Conservation (phyloP, 2,329 filamentous ascomycete genomes). For the Trichophyton schoenleinii region DNA sequence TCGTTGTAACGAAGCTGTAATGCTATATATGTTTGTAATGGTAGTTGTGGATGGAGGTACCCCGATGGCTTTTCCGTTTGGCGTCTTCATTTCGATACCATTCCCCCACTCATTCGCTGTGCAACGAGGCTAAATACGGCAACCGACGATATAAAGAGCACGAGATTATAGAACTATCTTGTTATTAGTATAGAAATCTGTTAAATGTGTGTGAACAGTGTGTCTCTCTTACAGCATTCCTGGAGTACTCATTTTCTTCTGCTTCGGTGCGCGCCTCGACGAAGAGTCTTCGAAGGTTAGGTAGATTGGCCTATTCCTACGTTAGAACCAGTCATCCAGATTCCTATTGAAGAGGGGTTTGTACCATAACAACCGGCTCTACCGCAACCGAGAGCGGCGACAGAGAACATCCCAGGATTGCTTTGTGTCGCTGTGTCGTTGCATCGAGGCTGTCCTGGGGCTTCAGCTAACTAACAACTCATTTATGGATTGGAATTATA, state of each 20-base stretch:
- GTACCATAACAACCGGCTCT: neutral
- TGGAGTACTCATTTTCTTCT: conserved; percentile 87
- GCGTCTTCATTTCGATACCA: conserved; percentile 14
- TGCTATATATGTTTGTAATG: neutral
- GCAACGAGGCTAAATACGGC: conserved; percentile 88
- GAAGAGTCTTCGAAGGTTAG: conserved; percentile 90
- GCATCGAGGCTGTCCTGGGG: neutral
- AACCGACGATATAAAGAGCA: conserved; percentile 91
- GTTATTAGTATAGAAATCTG: neutral
- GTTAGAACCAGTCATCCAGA: neutral
- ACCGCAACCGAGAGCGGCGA: neutral
- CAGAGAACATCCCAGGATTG: neutral
- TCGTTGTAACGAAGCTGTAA: neutral
- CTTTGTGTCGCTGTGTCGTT: neutral
- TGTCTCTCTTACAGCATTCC: conserved; percentile 61
- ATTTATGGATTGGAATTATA: too few species aligned
- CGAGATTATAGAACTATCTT: conserved; percentile 84
- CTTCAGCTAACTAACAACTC: too few species aligned
- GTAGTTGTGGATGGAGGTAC: conserved; percentile 5
- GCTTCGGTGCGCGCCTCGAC: conserved; percentile 86
- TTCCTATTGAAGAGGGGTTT: neutral
- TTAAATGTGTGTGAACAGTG: neutral
- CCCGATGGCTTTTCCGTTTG: neutral
- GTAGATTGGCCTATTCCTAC: conserved; percentile 43
- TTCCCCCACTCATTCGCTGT: conserved; percentile 56